phyloP scores from a whole-genome alignment of 495 filamentous ascomycete genomes.

The Xeromyces bisporus region DNA sequence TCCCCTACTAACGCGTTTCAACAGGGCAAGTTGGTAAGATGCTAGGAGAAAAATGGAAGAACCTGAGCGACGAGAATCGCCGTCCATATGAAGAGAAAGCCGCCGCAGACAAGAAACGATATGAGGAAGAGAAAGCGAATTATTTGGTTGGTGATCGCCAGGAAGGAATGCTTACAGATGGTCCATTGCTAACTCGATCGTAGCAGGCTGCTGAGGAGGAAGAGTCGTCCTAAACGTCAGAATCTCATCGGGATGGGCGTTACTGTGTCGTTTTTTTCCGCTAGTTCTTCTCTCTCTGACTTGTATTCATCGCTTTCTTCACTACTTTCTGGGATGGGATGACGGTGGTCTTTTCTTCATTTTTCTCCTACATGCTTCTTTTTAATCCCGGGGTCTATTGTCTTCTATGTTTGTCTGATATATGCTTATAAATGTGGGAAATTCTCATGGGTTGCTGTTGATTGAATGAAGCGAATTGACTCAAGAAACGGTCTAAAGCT shows the following conservation, averaged over 20 bases:
- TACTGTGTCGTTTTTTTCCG: slow-evolving; percentile 15
- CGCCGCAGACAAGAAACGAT: slow-evolving; percentile 91
- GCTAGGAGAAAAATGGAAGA: slow-evolving; percentile 97
- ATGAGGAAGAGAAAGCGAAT: slow-evolving; percentile 87
- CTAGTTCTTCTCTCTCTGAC: slow-evolving; percentile 21
- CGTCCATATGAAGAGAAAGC: slow-evolving; percentile 92
- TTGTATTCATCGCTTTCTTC: slow-evolving; percentile 13
- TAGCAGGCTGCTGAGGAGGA: slow-evolving; percentile 37
- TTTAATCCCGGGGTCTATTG: no score
- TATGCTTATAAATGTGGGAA: slow-evolving; percentile 18
- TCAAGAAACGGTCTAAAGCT: background rate
- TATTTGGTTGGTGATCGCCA: slow-evolving; percentile 30
- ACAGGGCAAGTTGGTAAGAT: slow-evolving; percentile 91
- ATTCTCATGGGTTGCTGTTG: no score
- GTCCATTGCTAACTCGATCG: slow-evolving; percentile 10
- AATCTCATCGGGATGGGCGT: slow-evolving; percentile 13
- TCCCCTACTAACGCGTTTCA: no score
- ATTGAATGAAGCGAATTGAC: no score
- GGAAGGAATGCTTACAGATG: no score
- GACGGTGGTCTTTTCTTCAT: slow-evolving; percentile 20
- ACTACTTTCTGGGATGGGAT: slow-evolving; percentile 24
- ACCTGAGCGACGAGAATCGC: slow-evolving; percentile 71
- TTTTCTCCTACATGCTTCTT: background rate
- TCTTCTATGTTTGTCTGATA: slow-evolving; percentile 6
- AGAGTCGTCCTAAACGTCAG: slow-evolving; percentile 28